Base-by-base conservation (phyloP, 495 filamentous ascomycete species). In the Podospora didyma region DNA sequence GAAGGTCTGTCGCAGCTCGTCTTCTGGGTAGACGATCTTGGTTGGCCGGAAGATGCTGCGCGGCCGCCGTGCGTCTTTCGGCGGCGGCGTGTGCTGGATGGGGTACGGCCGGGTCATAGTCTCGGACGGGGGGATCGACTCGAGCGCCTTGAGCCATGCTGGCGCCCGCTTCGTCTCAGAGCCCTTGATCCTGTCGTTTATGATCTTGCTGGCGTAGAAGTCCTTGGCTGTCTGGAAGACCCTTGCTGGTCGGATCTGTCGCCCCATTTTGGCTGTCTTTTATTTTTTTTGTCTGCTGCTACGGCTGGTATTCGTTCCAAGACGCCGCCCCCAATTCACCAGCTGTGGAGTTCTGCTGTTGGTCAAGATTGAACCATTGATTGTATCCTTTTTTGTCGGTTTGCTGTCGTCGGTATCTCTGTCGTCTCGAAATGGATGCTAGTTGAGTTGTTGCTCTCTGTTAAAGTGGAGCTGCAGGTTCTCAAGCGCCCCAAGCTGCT, bases 31-130 rank as follows among this genome's bases (percentile, higher is more conserved):
- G 51, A 77, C 77, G 51, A 98, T 84, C 53, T 76, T 66, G 49
- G 90, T 82, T 5, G 94, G 94, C 63, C 85, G 80, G 74, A 90
- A 97, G 63, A 96, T 68, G 53, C 85, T 81, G 67, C 86, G 90
- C 7, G 88, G 74, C 68, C 85, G 75, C 54, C 75, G 76, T 21
- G 72, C 76, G 59, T 75, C 82, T 39, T 75, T 59, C 54, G 81
- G 78, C 46, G 76, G 75, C 26, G 65, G 62, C 45, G 76, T 70
- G 58, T 87, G 79, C 60, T 86, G 82, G 54, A 87, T 82, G 42
- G 87, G 84, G 24, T 85, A 75, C 17, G 89, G 79, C 56, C 84
- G 82, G 49, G 82, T 81, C 49, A 95, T 78, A 24, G 83, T 80
- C 73, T 95, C 88, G 39, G 90, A 73, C 1, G 94, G 93, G 16